Conservation (phyloP, 441 rosid genomes). For the Gossypium trilobum region DNA sequence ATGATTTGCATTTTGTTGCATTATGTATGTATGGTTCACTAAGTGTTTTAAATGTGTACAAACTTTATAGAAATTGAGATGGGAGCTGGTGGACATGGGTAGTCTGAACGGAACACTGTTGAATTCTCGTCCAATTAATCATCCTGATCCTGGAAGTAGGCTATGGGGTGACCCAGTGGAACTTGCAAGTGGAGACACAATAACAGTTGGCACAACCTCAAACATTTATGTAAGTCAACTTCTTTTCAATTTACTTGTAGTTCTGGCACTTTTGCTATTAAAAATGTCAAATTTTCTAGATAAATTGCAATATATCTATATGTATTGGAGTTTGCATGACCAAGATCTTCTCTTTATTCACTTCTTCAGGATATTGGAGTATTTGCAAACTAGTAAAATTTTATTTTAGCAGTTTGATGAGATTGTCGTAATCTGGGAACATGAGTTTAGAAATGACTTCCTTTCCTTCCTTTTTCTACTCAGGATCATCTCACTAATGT, state of each 20-base stretch:
- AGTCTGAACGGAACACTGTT: constrained; percentile 81
- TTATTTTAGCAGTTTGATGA: neutral
- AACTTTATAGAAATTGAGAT: constrained; percentile 58
- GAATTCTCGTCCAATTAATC: constrained; percentile 58
- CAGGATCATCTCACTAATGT: neutral
- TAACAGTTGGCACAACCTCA: constrained; percentile 79
- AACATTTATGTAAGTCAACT: constrained; percentile 49
- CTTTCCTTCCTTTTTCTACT: neutral
- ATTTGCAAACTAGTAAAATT: neutral
- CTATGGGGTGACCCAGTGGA: constrained; percentile 65
- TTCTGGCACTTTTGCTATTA: constrained; percentile 9
- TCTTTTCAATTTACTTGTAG: constrained; percentile 12
- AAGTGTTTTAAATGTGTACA: constrained; percentile 8
- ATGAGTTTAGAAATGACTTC: neutral
- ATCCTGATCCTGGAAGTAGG: constrained; percentile 60
- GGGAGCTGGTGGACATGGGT: constrained; percentile 95
- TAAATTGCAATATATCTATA: neutral
- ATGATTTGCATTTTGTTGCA: constrained; percentile 17
- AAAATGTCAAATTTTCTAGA: neutral
- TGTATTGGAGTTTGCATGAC: neutral
- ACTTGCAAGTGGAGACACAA: constrained; percentile 65
- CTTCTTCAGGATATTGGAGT: neutral
- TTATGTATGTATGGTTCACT: constrained; percentile 13
- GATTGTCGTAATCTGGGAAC: neutral
- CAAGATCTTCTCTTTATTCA: neutral